These are phyloP conservation scores for Leishmania major DNA, from an alignment of 208 protist genomes.

Conservation along the genomic window DNA sequence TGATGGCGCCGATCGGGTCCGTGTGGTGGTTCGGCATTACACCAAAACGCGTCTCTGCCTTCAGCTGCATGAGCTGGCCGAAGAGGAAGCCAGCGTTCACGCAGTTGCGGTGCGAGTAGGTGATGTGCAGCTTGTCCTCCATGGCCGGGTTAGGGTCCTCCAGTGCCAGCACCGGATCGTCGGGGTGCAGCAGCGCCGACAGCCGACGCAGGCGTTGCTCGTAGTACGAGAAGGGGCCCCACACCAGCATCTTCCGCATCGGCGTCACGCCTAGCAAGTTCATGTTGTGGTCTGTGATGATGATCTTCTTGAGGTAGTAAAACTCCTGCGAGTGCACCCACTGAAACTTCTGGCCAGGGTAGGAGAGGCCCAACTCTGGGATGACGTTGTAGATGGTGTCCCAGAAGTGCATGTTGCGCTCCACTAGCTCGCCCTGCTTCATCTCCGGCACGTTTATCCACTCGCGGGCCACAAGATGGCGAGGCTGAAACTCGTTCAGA, in stretches of 20 bases:
- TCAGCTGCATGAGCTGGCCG: conserved; percentile 78
- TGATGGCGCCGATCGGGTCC: conserved; percentile 82
- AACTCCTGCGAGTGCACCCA: conserved; percentile 94
- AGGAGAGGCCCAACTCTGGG: conserved; percentile 90
- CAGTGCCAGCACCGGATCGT: conserved; percentile 89
- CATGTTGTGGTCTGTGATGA: conserved; percentile 94
- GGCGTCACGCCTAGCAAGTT: conserved; percentile 89
- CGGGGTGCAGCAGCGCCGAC: conserved; percentile 86
- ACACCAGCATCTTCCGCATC: conserved; percentile 90
- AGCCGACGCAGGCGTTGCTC: conserved; percentile 90
- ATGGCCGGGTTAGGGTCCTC: conserved; percentile 79
- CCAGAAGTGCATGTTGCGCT: conserved; percentile 94
- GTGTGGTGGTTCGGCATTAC: conserved; percentile 91
- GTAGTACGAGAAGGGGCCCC: conserved; percentile 92
- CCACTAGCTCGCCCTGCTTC: conserved; percentile 84
- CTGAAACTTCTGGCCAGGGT: conserved; percentile 92
- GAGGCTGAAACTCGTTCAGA: conserved; percentile 92
- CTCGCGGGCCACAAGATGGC: conserved; percentile 84
- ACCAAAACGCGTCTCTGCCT: conserved; percentile 88
- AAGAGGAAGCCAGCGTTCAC: conserved; percentile 90
- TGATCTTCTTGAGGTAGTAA: conserved; percentile 92
- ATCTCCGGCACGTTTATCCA: conserved; percentile 89
- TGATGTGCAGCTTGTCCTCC: conserved; percentile 90
- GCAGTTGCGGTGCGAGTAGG: conserved; percentile 90
- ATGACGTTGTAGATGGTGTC: conserved; percentile 93